Evolutionary conservation across 106 monocot genomes (phyloP).

Genomic region (Platanthera guangdongensis): DNA sequence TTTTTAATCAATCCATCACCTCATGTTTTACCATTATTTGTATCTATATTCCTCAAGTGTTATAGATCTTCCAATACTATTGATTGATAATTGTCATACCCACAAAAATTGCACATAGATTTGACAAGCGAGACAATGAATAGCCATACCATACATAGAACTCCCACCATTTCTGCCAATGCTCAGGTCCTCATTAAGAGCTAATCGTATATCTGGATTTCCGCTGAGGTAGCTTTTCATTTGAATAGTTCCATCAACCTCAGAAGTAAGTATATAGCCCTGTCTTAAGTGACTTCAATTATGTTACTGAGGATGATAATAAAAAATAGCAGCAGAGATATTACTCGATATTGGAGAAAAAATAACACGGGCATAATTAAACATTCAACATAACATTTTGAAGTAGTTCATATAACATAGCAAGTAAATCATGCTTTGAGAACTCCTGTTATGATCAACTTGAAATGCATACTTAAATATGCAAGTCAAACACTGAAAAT

Average conservation of each 20-base stretch:
- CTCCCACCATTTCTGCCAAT: slow-evolving; percentile 57
- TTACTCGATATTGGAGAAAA: background rate
- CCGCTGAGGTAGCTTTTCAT: slow-evolving; percentile 99
- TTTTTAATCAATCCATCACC: too few species aligned
- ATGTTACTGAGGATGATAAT: background rate
- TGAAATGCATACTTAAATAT: background rate
- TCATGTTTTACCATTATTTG: too few species aligned
- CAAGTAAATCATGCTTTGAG: background rate
- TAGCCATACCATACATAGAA: slow-evolving; percentile 63
- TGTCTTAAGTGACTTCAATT: slow-evolving; percentile 15
- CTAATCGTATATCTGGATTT: slow-evolving; percentile 91
- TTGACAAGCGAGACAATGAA: background rate
- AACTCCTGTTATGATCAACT: background rate
- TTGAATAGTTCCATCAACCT: slow-evolving; percentile 99
- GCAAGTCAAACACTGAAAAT: background rate
- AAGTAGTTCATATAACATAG: background rate
- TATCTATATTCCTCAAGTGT: too few species aligned
- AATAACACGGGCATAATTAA: background rate
- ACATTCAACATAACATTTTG: background rate
- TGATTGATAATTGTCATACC: background rate
- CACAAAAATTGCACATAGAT: background rate
- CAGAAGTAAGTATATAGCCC: slow-evolving; percentile 97
- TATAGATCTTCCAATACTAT: background rate
- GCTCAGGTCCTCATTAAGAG: slow-evolving; percentile 91
- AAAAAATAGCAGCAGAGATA: background rate